Conservation (phyloP, 2,329 filamentous ascomycete species). For the Diplodia scrobiculata region DNA sequence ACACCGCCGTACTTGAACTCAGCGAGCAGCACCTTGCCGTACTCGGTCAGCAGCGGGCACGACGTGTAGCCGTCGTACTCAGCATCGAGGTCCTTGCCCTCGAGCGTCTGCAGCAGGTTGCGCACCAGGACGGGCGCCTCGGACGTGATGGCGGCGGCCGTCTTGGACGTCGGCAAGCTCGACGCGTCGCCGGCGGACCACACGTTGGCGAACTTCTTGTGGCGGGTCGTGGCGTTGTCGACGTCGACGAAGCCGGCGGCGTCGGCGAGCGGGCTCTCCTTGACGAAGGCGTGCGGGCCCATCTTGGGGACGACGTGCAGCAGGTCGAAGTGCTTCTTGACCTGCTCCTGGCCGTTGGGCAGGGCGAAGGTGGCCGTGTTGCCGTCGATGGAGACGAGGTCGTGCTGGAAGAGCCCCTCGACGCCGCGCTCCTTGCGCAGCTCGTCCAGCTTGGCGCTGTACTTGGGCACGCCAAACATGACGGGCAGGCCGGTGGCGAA, state of each 20-base stretch:
- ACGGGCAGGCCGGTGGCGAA: conserved; percentile 46
- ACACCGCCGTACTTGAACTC: conserved; percentile 67
- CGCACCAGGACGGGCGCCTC: conserved; percentile 43
- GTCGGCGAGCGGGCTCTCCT: conserved; percentile 42
- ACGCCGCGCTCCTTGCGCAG: conserved; percentile 44
- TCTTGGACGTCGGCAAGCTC: conserved; percentile 45
- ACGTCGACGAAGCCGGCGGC: conserved; percentile 45
- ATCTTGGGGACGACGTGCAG: conserved; percentile 46
- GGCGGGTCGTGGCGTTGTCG: conserved; percentile 41
- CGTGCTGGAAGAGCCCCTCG: conserved; percentile 45
- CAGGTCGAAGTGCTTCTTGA: conserved; percentile 43
- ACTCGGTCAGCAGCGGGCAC: conserved; percentile 49
- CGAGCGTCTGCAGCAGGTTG: conserved; percentile 40
- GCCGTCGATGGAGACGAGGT: conserved; percentile 43
- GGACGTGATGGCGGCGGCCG: conserved; percentile 45
- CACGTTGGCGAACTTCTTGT: conserved; percentile 45
- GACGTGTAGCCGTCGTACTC: conserved; percentile 47
- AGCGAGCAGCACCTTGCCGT: conserved; percentile 64
- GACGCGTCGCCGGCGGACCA: conserved; percentile 47
- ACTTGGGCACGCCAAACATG: conserved; percentile 49
- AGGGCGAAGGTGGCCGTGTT: conserved; percentile 43
- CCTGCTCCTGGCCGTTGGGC: conserved; percentile 34
- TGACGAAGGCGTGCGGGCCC: conserved; percentile 43
- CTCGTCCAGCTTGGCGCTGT: conserved; percentile 42
- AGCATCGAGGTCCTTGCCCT: conserved; percentile 36